Percentiles rank a stretch among this genome's conserved stretches.
Evolutionary conservation across 306 rosid genomes (phyloP).

Genomic region (Senna tora): DNA sequence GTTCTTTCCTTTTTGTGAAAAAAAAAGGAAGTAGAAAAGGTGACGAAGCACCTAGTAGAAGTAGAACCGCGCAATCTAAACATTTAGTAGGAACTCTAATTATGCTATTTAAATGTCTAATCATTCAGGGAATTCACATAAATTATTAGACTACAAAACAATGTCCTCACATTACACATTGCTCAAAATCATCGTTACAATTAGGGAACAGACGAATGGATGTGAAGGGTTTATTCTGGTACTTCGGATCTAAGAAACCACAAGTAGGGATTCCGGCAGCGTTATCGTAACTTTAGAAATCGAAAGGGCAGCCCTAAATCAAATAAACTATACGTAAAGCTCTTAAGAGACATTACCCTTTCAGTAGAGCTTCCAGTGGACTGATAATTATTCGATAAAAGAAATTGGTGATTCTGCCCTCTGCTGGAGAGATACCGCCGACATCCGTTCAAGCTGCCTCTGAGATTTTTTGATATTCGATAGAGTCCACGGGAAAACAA

Average conservation of each 20-base stretch:
- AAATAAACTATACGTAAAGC: neutral
- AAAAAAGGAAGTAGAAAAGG: neutral
- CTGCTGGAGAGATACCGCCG: neutral
- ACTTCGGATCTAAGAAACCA: neutral
- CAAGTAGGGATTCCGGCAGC: neutral
- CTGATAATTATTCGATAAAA: neutral
- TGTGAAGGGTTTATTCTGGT: neutral
- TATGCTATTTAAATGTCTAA: neutral
- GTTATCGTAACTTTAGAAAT: neutral
- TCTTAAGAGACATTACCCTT: neutral
- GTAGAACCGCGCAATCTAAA: slow-evolving; percentile 4
- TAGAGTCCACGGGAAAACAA: slow-evolving; percentile 6
- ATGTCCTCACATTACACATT: neutral
- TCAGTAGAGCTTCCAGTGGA: slow-evolving; percentile 1
- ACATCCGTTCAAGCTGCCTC: slow-evolving; percentile 15
- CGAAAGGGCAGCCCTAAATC: neutral
- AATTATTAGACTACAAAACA: neutral
- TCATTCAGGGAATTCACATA: neutral
- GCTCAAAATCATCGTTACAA: neutral
- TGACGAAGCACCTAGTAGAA: neutral
- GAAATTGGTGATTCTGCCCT: slow-evolving; percentile 1
- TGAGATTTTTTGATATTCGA: slow-evolving; percentile 17
- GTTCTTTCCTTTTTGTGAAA: neutral
- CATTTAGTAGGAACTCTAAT: neutral
- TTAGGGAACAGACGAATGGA: neutral